A percentile compares a stretch with the other conserved stretches of the same genome.
These are phyloP conservation scores for Fraxinus floribunda DNA, from an alignment of 305 asterid genomes.

Conservation along the genomic window DNA sequence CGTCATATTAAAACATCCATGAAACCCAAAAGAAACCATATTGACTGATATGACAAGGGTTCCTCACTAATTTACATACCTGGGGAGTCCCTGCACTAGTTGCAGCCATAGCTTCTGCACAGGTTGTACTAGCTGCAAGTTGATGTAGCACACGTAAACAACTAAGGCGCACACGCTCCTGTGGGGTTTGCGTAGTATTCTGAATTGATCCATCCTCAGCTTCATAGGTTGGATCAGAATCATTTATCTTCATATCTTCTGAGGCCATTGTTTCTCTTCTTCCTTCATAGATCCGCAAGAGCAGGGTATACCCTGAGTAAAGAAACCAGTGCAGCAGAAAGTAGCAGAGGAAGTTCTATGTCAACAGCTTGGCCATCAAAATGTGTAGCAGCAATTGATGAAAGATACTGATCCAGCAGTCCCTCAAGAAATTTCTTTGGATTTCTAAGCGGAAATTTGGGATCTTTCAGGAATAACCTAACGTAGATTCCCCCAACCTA, in stretches of 20 bases:
- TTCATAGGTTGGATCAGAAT: conserved; percentile 39
- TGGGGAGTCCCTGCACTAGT: conserved; percentile 97
- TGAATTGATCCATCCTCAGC: conserved; percentile 56
- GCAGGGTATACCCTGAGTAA: conserved; percentile 95
- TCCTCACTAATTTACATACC: conserved; percentile 39
- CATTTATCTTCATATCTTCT: conserved; percentile 37
- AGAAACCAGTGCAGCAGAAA: conserved; percentile 95
- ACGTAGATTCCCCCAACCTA: conserved; percentile 99
- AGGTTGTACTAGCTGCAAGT: conserved; percentile 95
- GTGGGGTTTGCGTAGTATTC: conserved; percentile 70
- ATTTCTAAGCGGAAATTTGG: conserved; percentile 94
- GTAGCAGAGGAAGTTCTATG: conserved; percentile 90
- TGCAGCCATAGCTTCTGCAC: conserved; percentile 99
- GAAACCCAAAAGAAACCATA: neutral
- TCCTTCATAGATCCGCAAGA: conserved; percentile 96
- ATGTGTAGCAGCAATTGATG: conserved; percentile 86
- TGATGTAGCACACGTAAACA: conserved; percentile 97
- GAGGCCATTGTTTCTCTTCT: conserved; percentile 93
- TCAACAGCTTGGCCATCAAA: conserved; percentile 73
- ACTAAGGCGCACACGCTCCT: conserved; percentile 94
- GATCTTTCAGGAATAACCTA: conserved; percentile 93
- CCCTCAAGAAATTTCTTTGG: conserved; percentile 98
- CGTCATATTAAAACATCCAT: conserved; percentile 4
- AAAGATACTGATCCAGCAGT: conserved; percentile 88
- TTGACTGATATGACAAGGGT: neutral